Evolutionary conservation across 1,139 yeast species (phyloP).

Genomic region (Yamadazyma taylorii): DNA sequence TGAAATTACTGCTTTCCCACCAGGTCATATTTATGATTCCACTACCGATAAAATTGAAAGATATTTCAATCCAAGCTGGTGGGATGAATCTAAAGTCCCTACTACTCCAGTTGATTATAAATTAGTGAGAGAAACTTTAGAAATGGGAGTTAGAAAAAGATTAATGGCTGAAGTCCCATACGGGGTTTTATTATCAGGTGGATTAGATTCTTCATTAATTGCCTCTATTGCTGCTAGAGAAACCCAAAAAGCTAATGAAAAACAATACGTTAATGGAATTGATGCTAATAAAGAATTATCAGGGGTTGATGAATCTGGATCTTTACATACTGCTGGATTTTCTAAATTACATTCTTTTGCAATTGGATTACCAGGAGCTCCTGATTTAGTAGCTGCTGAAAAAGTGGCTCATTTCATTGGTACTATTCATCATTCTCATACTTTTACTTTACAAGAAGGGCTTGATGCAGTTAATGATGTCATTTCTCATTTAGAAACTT

Average conservation of each 20-base stretch:
- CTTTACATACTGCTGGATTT: conserved; percentile 78
- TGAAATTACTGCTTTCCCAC: conserved; percentile 90
- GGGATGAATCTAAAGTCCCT: conserved; percentile 79
- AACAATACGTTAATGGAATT: conserved; percentile 48
- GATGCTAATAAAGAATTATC: conserved; percentile 67
- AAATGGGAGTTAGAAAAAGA: conserved; percentile 96
- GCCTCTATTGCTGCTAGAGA: conserved; percentile 98
- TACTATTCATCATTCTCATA: conserved; percentile 96
- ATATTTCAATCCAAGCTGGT: conserved; percentile 92
- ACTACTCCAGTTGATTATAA: conserved; percentile 69
- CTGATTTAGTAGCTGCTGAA: conserved; percentile 94
- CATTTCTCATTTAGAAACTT: conserved; percentile 93
- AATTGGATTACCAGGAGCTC: conserved; percentile 95
- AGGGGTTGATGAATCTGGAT: conserved; percentile 89
- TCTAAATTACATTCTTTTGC: conserved; percentile 93
- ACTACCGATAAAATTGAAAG: conserved; percentile 80
- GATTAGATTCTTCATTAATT: conserved; percentile 92
- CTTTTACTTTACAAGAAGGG: conserved; percentile 95
- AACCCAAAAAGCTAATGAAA: conserved; percentile 81
- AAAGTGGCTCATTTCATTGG: conserved; percentile 96
- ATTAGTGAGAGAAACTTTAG: conserved; percentile 75
- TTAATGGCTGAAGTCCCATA: conserved; percentile 99
- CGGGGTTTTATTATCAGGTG: conserved; percentile 96
- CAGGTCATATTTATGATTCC: conserved; percentile 96
- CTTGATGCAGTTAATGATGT: conserved; percentile 94